phyloP scores from a whole-genome alignment of 192 early-diverging fungal genomes.

The Coemansia sp. region DNA sequence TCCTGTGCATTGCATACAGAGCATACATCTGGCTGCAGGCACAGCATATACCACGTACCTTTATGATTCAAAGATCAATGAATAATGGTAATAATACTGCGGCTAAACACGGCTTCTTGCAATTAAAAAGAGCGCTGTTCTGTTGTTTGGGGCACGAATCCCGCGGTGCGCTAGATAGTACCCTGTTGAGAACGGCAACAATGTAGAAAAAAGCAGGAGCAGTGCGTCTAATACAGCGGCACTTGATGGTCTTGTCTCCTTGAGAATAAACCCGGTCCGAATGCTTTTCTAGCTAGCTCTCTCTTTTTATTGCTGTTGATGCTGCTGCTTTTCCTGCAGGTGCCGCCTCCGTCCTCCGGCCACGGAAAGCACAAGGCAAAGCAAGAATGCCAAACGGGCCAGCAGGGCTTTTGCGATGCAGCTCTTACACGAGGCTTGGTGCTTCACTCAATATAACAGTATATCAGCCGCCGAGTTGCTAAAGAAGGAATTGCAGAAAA shows the following conservation, averaged over 20 bases:
- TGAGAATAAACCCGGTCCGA: background rate
- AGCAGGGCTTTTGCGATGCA: background rate
- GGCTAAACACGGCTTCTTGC: background rate
- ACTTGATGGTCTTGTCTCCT: conserved; percentile 5
- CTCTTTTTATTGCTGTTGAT: background rate
- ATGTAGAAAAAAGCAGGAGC: conserved; percentile 4
- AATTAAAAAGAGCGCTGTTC: background rate
- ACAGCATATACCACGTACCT: background rate
- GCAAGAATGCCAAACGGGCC: no score
- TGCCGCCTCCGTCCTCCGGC: background rate
- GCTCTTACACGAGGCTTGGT: background rate
- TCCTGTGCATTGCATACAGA: conserved; percentile 2
- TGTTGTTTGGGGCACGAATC: background rate
- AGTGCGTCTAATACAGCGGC: conserved; percentile 11
- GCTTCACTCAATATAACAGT: background rate
- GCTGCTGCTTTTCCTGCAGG: background rate
- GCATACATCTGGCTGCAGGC: background rate
- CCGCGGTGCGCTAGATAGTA: background rate
- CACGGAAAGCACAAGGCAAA: background rate
- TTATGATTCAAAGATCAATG: no score
- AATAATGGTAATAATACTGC: background rate
- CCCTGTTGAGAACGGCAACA: conserved; percentile 2
- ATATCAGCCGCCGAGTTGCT: background rate
- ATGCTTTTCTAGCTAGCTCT: background rate
- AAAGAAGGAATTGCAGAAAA: background rate